Evolutionary conservation across 202 grass and related monocot species (phyloP), one percentile per base, ranked within the genome.

Genomic region (Bolboschoenoplectus hybrid): DNA sequence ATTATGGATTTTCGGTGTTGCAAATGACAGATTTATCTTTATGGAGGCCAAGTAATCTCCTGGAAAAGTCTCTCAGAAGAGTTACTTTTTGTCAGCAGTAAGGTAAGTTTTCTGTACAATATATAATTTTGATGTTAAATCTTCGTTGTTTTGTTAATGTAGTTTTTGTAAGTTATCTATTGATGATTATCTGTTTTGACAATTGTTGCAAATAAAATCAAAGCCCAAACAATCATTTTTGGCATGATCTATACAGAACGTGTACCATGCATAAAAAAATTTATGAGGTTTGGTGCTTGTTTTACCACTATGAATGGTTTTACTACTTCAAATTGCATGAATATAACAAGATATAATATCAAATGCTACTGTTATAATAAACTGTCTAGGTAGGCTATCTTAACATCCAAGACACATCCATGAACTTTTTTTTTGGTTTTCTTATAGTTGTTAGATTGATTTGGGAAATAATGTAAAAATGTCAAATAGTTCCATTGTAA

Each of bases 21-120:
- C 61, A 58, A 84, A 43, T 2, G 26, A 12, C 63, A 97, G 94
- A 58, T 97, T 38, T 85, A 63, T 82, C 89, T 94, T 76, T 94
- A 92, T 89, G 94, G 94, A 84, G 94, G 90, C 68, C 94, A 97
- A 90, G 94, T 97, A 85, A 91, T 87, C 45, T 97, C 94, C 19
- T 97, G 94, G 94, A 97, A 97, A 90, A 97, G 94, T 90, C 88
- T 92, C 67, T 90, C 88, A 34, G 94, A 97, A 89, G 94, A 97
- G 67, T 82, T 97, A 84, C 92, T 97, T 87, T 97, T 97, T 71
- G 81, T 97, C 61, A 97, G 92, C 87, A 94, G 81, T 76, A 97
- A 97, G 87, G 94, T 97, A 78, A 40, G 71, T 52, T 16, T 60
- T 61, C 80, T 83, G 47, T 66, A 89, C 61, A 46, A 66, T 79